Evolutionary conservation across 352 stramenopile species (phyloP), one percentile per base, ranked within the genome.

Genomic region (Phytophthora idaei): DNA sequence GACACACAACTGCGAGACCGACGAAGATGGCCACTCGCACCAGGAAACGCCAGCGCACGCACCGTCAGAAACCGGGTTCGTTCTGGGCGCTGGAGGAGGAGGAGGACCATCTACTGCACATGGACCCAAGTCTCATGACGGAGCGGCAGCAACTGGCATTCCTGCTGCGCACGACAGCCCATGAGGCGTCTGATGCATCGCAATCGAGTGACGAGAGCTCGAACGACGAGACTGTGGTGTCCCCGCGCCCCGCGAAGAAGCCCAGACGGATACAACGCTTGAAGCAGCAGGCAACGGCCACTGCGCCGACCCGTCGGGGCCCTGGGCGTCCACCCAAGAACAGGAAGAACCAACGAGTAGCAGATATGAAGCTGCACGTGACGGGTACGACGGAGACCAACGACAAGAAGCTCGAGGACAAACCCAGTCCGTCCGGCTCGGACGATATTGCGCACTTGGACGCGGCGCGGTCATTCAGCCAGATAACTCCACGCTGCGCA

Each of bases 101-200:
- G 17, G 64, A 76, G 21, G 54, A 73, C 27, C 46, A 62, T 55
- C 15, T 69, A 2, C 42, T 71, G 32, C 49, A 64, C 42, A 71
- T 89, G 70, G 73, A 93, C 54, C 78, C 80, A 46, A 88, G 77
- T 48, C 71, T 90, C 25, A 93, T 93, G 85, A 93, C 85, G 46
- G 85, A 93, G 71, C 81, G 85, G 9, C 85, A 93, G 64, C 85
- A 92, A 62, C 62, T 93, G 52, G 80, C 85, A 49, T 93, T 93
- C 61, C 71, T 93, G 21, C 67, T 93, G 61, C 81, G 83, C 4
- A 82, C 76, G 46, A 92, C 85, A 1, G 83, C 85, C 34, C 81
- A 85, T 14, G 80, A 84, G n/a, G 79, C 75, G 29, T 81, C 72
- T 34, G 68, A 76, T 32, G 39, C 21, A 2, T 58, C 61, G 31